These are phyloP conservation scores for Rusavskia elegans DNA, from an alignment of 495 filamentous ascomycete species.

Conservation along the genomic window DNA sequence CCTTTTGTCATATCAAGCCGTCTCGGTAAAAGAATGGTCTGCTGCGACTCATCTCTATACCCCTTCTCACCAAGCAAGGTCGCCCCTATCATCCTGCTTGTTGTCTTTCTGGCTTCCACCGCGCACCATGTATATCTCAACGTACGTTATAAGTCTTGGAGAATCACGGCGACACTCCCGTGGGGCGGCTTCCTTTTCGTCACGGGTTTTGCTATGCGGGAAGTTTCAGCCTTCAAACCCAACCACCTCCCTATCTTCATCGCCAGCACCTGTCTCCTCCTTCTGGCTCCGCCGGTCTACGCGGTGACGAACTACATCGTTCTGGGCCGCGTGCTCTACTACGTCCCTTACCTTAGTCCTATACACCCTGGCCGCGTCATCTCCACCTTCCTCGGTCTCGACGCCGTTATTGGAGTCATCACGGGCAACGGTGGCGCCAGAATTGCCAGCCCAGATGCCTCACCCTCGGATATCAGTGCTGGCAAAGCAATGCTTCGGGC, in stretches of 20 bases:
- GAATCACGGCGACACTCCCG: conserved; percentile 26
- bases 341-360: conserved; percentile 60
- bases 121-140: conserved; percentile 30
- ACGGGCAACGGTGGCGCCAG: conserved; percentile 53
- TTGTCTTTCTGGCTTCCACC: conserved; percentile 35
- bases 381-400: conserved; percentile 56
- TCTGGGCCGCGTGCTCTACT: conserved; percentile 62
- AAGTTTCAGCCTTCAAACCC: conserved; percentile 32
- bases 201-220: conserved; percentile 35
- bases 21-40: background rate
- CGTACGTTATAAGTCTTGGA: conserved; percentile 19
- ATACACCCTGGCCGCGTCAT: conserved; percentile 65
- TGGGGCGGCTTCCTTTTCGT: conserved; percentile 21
- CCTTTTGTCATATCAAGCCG: background rate
- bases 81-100: conserved; percentile 39
- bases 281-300: conserved; percentile 48
- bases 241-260: conserved; percentile 32
- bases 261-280: conserved; percentile 33
- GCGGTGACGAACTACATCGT: conserved; percentile 62
- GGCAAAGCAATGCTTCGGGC: conserved; percentile 49
- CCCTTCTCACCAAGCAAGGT: conserved; percentile 51
- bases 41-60: conserved; percentile 19
- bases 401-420: conserved; percentile 44
- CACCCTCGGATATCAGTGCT: conserved; percentile 21
- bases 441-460: conserved; percentile 31